Conservation (phyloP, 148 eudicot genomes). For the Linanthus parryae region DNA sequence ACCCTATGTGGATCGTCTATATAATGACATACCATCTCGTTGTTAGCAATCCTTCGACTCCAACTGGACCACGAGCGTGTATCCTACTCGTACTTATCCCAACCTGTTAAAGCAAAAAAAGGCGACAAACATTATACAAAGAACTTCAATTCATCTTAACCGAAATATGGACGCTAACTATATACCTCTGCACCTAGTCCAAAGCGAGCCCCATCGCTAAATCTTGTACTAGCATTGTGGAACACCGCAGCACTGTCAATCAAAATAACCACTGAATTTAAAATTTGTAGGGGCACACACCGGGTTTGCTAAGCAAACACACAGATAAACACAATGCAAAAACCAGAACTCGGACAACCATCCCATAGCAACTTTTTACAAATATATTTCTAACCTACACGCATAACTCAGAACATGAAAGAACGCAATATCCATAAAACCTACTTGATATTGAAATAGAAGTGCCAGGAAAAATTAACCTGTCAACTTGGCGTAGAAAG, state of each 20-base stretch:
- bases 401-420: neutral
- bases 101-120: constrained; percentile 47
- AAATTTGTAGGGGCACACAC: neutral
- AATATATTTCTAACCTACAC: too few species aligned
- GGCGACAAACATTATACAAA: neutral
- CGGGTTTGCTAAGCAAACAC: neutral
- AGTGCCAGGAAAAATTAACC: constrained; percentile 25
- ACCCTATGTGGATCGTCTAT: too few species aligned
- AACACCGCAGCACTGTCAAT: constrained; percentile 93
- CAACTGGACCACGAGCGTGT: constrained; percentile 98
- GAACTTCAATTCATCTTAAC: neutral
- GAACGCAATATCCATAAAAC: neutral
- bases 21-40: constrained; percentile 80
- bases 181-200: constrained; percentile 96
- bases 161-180: neutral
- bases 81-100: constrained; percentile 96
- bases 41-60: constrained; percentile 93
- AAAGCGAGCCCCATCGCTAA: constrained; percentile 92
- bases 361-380: too few species aligned
- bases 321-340: neutral
- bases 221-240: constrained; percentile 95
- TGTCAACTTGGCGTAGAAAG: constrained; percentile 85
- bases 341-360: too few species aligned
- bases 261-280: constrained; percentile 5
- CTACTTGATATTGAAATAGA: neutral